Evolutionary conservation across 331 rosid species (phyloP).

Genomic region (Saraca asoca): DNA sequence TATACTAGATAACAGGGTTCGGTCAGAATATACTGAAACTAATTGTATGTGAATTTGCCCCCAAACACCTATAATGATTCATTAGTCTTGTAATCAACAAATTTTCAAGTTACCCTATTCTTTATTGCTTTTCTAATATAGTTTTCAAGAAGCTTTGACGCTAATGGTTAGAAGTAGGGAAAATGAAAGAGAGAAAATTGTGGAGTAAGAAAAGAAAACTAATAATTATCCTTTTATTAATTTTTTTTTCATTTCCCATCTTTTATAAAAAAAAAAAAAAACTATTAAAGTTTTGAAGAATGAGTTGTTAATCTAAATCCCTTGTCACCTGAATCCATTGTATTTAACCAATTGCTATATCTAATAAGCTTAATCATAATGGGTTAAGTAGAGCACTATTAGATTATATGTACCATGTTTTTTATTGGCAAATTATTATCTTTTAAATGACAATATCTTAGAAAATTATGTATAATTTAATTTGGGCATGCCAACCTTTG

Average conservation of each 20-base stretch:
- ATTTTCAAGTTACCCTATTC: too few relatives aligned
- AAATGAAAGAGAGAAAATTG: too few relatives aligned
- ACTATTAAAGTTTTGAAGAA: too few relatives aligned
- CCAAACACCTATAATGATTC: constrained; percentile 5
- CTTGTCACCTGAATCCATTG: constrained; percentile 11
- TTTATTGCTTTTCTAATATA: too few relatives aligned
- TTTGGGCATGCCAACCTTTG: constrained; percentile 46
- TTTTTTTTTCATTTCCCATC: too few relatives aligned
- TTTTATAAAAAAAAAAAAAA: too few relatives aligned
- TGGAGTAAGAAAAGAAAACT: too few relatives aligned
- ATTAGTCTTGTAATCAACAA: not conserved
- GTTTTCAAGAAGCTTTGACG: too few relatives aligned
- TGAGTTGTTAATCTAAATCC: not conserved
- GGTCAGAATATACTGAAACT: constrained; percentile 26
- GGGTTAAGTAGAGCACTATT: constrained; percentile 36
- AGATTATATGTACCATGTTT: too few relatives aligned
- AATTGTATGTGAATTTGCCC: constrained; percentile 20
- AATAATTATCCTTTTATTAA: too few relatives aligned
- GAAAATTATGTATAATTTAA: constrained; percentile 37
- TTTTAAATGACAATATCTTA: constrained; percentile 20
- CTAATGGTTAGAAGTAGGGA: too few relatives aligned
- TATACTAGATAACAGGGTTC: not conserved
- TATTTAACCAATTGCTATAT: not conserved
- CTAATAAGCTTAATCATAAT: constrained; percentile 36
- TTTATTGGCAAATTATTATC: too few relatives aligned